Evolutionary conservation across 2,329 filamentous ascomycete species (phyloP), one percentile per base, ranked within the genome.

Genomic region (Curvularia spicifera): DNA sequence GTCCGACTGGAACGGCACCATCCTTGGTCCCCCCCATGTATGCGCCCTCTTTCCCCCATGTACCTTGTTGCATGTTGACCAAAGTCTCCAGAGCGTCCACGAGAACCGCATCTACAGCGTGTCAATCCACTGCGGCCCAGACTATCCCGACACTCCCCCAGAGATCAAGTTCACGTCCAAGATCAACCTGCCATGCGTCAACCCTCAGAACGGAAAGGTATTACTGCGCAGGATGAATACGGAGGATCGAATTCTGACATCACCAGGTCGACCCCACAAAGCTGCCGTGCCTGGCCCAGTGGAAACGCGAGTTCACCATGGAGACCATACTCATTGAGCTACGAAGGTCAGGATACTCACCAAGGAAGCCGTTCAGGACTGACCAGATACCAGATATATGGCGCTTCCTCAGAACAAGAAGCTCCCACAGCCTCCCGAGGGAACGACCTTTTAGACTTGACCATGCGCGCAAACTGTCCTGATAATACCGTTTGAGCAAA

Each of bases 91-190:
- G 91, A 96, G 93, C 79, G 93, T 89, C 62, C 94, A 98, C 78
- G 95, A 99, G 84, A 99, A 99, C 81, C 91, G 95, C 73, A 99
- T 99, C 81, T 99, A 99, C 84, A 96, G 92, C 69, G 86, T 99
- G 71, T 96, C 94, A 80, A 97, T 99, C 82, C 90, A 96, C 82
- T 99, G 95, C 82, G 93, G 93, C 62, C 84, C 88, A 48, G 83
- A 91, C 57, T 99, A 99, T 78, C 95, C 95, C 51, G 93, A 97
- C 76, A 83, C 86, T 62, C 95, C 95, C 45, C 95, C 95, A 0
- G 88, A 89, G 51, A 91, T 99, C 72, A 89, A 94, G 73, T 99
- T 99, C 79, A 88, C 95, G 71, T 97, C 91, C 71, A 91, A 92
- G 79, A 89, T 99, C 81, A 97, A 98, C 81, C 86, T 98, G n/a